phyloP scores from a whole-genome alignment of 495 filamentous ascomycete species.

The Penicillium nucicola region DNA sequence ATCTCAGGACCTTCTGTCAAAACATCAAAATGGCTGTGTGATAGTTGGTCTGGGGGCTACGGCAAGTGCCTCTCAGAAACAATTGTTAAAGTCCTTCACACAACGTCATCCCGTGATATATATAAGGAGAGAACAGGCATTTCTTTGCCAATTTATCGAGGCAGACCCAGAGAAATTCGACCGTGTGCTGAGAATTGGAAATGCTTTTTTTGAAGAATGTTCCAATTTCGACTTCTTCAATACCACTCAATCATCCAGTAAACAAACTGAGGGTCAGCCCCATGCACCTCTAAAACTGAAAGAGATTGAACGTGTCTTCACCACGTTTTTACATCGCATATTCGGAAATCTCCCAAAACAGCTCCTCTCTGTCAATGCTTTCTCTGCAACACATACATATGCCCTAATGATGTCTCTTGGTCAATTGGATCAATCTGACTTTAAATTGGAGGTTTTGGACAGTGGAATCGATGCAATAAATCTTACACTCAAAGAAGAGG shows the following conservation, averaged over 20 bases:
- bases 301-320: constrained; percentile 29
- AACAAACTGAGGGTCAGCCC: not conserved
- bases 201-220: constrained; percentile 47
- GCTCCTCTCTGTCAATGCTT: constrained; percentile 9
- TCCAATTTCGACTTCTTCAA: constrained; percentile 75
- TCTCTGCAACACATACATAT: constrained; percentile 46
- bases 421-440: constrained; percentile 40
- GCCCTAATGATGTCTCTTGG: constrained; percentile 52
- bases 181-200: constrained; percentile 44
- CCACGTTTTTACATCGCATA: constrained; percentile 19
- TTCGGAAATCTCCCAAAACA: constrained; percentile 22
- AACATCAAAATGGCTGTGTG: constrained; percentile 54
- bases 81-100: constrained; percentile 30
- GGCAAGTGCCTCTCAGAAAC: constrained; percentile 11
- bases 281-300: constrained; percentile 35
- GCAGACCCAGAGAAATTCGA: constrained; percentile 44
- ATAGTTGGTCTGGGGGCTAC: constrained; percentile 50
- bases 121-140: constrained; percentile 54
- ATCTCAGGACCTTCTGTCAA: constrained; percentile 53
- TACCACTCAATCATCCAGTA: constrained; percentile 24
- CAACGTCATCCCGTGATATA: constrained; percentile 61
- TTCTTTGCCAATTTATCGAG: constrained; percentile 31
- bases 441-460: constrained; percentile 57
- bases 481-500: constrained; percentile 45
- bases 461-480: constrained; percentile 60